Conservation (phyloP, 495 filamentous ascomycete genomes). For the Xylaria longipes region DNA sequence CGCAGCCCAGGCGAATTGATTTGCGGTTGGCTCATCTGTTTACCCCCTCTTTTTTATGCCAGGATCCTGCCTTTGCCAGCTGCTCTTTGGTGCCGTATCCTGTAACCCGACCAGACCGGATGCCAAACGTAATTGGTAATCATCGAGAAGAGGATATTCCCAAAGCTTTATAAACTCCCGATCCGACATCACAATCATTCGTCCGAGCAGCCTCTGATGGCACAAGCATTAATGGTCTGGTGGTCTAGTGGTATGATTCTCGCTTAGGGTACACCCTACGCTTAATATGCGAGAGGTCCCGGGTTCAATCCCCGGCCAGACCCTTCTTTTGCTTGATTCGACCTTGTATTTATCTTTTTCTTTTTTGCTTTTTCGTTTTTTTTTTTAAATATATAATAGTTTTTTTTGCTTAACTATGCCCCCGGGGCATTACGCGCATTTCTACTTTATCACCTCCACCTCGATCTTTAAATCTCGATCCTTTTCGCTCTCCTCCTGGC, state of each 20-base stretch:
- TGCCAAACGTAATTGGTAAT: background rate
- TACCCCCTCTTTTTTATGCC: background rate
- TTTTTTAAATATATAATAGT: too few relatives aligned
- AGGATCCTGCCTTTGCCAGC: background rate
- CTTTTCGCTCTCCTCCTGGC: too few relatives aligned
- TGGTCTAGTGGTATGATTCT: constrained; percentile 31
- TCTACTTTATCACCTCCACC: too few relatives aligned
- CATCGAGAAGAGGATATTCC: background rate
- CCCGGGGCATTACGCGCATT: too few relatives aligned
- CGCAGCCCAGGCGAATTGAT: background rate
- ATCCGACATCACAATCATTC: too few relatives aligned
- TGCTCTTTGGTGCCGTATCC: background rate
- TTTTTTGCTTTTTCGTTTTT: background rate
- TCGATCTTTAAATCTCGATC: too few relatives aligned
- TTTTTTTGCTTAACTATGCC: too few relatives aligned
- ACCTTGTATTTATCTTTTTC: background rate
- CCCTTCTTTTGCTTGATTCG: constrained; percentile 6
- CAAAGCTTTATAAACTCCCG: background rate
- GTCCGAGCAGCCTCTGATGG: too few relatives aligned
- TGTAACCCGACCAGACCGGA: background rate
- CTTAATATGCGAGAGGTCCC: constrained; percentile 25
- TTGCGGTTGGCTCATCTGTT: background rate
- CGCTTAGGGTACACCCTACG: constrained; percentile 28
- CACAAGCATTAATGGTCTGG: too few relatives aligned
- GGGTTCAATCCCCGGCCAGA: constrained; percentile 31